Conservation (phyloP, 2,329 filamentous ascomycete genomes). For the Westerdykella sp. region DNA sequence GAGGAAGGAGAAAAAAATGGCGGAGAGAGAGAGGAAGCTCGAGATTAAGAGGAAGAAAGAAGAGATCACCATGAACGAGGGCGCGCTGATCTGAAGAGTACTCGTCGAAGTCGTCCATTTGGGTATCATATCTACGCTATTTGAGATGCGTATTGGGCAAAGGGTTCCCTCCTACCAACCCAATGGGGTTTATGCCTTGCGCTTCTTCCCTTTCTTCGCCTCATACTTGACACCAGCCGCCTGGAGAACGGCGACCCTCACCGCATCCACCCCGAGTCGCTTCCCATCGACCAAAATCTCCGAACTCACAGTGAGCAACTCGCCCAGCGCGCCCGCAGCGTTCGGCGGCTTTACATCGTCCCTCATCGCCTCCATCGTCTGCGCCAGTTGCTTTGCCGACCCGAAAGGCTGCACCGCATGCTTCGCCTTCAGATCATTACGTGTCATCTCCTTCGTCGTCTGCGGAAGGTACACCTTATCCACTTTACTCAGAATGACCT, state of each 20-base stretch:
- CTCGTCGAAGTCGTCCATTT: not conserved
- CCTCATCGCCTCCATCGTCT: constrained; percentile 33
- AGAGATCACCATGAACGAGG: constrained; percentile 37
- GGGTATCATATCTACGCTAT: not conserved
- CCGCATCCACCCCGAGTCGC: constrained; percentile 54
- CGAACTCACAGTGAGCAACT: constrained; percentile 55
- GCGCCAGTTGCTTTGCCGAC: constrained; percentile 42
- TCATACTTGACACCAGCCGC: constrained; percentile 40
- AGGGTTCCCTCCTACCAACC: too few species aligned
- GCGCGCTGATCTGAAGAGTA: constrained; percentile 31
- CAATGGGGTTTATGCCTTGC: too few species aligned
- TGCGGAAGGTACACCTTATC: constrained; percentile 41
- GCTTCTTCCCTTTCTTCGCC: not conserved
- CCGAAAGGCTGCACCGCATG: constrained; percentile 15
- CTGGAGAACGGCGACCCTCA: constrained; percentile 59
- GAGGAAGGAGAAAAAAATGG: constrained; percentile 25
- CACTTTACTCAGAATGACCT: constrained; percentile 61
- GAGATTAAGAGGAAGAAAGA: constrained; percentile 42
- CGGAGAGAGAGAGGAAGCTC: constrained; percentile 32
- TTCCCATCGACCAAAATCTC: constrained; percentile 44
- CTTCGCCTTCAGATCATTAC: constrained; percentile 9
- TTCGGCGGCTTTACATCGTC: constrained; percentile 30
- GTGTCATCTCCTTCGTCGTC: constrained; percentile 10
- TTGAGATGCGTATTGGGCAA: not conserved
- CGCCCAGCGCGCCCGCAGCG: constrained; percentile 44